phyloP scores from a whole-genome alignment of 2,329 filamentous ascomycete genomes.

The Lachnellula hyalina region DNA sequence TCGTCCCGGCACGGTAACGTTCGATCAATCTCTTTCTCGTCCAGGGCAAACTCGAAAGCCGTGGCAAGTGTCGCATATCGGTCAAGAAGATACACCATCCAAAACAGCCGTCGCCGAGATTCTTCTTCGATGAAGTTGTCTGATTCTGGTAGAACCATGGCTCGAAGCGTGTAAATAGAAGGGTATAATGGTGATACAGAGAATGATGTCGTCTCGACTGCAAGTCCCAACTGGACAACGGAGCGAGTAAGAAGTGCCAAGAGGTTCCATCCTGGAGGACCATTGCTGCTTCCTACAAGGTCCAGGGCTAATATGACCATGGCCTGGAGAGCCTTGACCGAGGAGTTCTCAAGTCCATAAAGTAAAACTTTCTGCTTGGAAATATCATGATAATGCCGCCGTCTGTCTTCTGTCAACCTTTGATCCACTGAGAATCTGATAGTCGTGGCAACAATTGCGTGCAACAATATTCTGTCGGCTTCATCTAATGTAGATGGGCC shows the following conservation, averaged over 20 bases:
- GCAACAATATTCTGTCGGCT: constrained; percentile 74
- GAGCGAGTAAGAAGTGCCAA: constrained; percentile 83
- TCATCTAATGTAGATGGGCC: constrained; percentile 72
- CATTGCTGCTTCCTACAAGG: constrained; percentile 79
- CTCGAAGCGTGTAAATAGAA: constrained; percentile 84
- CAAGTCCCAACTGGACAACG: constrained; percentile 80
- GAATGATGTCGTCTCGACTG: constrained; percentile 75
- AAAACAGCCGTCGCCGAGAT: constrained; percentile 76
- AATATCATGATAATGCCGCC: constrained; percentile 69
- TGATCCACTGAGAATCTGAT: constrained; percentile 76
- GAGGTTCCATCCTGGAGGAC: constrained; percentile 87
- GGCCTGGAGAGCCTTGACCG: constrained; percentile 81
- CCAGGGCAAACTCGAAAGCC: constrained; percentile 84
- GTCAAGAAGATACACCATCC: constrained; percentile 90
- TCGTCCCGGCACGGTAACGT: constrained; percentile 84
- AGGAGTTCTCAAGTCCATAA: constrained; percentile 84
- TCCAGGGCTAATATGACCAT: constrained; percentile 83
- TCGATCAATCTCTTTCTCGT: constrained; percentile 85
- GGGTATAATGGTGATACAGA: constrained; percentile 72
- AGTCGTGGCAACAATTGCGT: constrained; percentile 85
- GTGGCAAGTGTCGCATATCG: constrained; percentile 87
- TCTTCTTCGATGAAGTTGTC: constrained; percentile 88
- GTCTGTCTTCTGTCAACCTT: constrained; percentile 66
- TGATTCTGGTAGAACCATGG: constrained; percentile 78
- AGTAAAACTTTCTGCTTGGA: constrained; percentile 84